Conservation (phyloP, 2,329 filamentous ascomycete genomes). For the Trichoderma afroharzianum region DNA sequence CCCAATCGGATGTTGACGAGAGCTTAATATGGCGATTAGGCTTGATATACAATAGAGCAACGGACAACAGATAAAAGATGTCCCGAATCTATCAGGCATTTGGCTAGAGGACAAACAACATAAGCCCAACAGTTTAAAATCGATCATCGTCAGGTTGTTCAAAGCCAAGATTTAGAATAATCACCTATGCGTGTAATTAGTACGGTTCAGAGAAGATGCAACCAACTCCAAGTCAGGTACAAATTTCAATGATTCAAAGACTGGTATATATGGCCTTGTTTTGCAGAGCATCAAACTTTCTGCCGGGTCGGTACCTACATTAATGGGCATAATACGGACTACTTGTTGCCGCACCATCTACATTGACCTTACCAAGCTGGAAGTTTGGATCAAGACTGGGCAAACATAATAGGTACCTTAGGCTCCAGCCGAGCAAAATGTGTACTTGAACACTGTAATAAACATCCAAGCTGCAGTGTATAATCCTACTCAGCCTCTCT, state of each 20-base stretch:
- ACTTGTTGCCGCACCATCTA: too few relatives aligned
- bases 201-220: neutral
- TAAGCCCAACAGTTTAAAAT: too few relatives aligned
- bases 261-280: neutral
- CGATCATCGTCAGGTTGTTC: too few relatives aligned
- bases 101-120: too few relatives aligned
- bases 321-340: neutral
- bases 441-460: neutral
- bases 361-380: too few relatives aligned
- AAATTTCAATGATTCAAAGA: too few relatives aligned
- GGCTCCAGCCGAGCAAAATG: too few relatives aligned
- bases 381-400: neutral
- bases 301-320: too few relatives aligned
- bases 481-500: neutral
- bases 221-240: too few relatives aligned
- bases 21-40: neutral
- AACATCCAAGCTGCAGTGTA: neutral
- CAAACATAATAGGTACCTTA: neutral
- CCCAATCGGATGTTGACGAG: neutral
- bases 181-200: too few relatives aligned
- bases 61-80: neutral
- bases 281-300: neutral
- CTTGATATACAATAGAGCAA: neutral
- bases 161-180: neutral
- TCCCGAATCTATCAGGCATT: neutral